Conservation (phyloP, 2,329 filamentous ascomycete species). For the Phialophora chinensis region DNA sequence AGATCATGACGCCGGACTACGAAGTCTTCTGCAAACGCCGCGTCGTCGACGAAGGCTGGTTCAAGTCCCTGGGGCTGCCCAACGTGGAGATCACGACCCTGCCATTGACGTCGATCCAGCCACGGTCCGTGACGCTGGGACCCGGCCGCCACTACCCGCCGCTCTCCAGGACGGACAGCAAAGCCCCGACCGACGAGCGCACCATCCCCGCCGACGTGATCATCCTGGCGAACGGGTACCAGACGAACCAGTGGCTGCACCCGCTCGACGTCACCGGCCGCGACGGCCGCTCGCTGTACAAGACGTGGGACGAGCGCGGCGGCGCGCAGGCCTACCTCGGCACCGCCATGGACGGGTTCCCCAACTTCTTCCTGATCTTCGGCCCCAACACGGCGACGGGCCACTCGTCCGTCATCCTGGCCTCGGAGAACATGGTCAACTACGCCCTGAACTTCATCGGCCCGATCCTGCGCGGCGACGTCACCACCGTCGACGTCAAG, state of each 20-base stretch:
- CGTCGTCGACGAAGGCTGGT: constrained; percentile 65
- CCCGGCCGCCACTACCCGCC: constrained; percentile 56
- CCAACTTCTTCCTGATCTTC: constrained; percentile 69
- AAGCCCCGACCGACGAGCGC: constrained; percentile 43
- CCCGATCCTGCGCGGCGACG: constrained; percentile 57
- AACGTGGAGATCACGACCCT: constrained; percentile 63
- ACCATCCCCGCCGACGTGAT: constrained; percentile 65
- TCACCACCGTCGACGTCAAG: constrained; percentile 54
- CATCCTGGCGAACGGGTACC: constrained; percentile 67
- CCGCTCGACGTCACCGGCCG: constrained; percentile 61
- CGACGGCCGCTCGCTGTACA: constrained; percentile 56
- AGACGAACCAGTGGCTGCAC: constrained; percentile 61
- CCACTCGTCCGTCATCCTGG: constrained; percentile 65
- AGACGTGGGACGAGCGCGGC: constrained; percentile 65
- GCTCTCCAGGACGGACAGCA: constrained; percentile 34
- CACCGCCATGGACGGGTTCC: constrained; percentile 64
- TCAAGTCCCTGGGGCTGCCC: constrained; percentile 57
- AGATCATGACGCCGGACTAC: constrained; percentile 67
- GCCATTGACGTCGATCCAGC: constrained; percentile 55
- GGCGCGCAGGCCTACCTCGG: constrained; percentile 68
- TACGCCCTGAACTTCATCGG: constrained; percentile 64
- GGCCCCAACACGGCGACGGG: constrained; percentile 68
- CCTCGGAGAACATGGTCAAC: constrained; percentile 66
- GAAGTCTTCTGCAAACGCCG: constrained; percentile 69
- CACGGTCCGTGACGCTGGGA: constrained; percentile 58